A percentile compares a stretch with the other conserved stretches of the same genome.
These are phyloP conservation scores for Amylostereum areolatum DNA, from an alignment of 1,284 basidiomycete species.

Conservation along the genomic window DNA sequence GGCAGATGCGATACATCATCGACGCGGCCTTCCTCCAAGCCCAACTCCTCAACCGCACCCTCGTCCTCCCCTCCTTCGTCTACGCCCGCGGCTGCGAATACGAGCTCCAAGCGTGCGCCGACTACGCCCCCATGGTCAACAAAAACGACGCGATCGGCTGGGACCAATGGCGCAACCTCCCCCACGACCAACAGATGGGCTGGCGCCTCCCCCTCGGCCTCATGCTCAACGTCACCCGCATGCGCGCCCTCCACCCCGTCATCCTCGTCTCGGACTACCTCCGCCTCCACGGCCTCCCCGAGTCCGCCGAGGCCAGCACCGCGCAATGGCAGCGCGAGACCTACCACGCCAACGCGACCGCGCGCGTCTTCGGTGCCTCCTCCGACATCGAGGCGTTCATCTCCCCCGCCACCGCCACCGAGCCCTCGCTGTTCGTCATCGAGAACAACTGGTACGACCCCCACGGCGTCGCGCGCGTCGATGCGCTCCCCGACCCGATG, in stretches of 20 bases:
- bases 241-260: slow-evolving; percentile 30
- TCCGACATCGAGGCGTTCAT: slow-evolving; percentile 13
- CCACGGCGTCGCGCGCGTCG: slow-evolving; percentile 26
- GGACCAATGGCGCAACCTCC: slow-evolving; percentile 31
- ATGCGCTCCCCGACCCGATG: slow-evolving; percentile 26
- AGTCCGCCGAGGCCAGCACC: slow-evolving; percentile 25
- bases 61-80: slow-evolving; percentile 32
- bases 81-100: slow-evolving; percentile 34
- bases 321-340: slow-evolving; percentile 31
- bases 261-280: slow-evolving; percentile 36
- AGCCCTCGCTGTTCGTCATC: slow-evolving; percentile 26
- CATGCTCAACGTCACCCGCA: slow-evolving; percentile 42
- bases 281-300: slow-evolving; percentile 29
- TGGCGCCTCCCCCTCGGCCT: slow-evolving; percentile 30
- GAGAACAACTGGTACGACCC: slow-evolving; percentile 35
- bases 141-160: slow-evolving; percentile 20
- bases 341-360: slow-evolving; percentile 18
- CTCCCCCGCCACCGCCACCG: slow-evolving; percentile 7
- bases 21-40: slow-evolving; percentile 32
- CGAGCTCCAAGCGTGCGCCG: slow-evolving; percentile 13
- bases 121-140: slow-evolving; percentile 14
- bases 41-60: slow-evolving; percentile 28
- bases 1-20: slow-evolving; percentile 32
- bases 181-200: slow-evolving; percentile 33
- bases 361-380: no score